A percentile compares a stretch with the other conserved stretches of the same genome.
These are phyloP conservation scores for Chalara sp. DNA, from an alignment of 2,329 filamentous ascomycete genomes.

Conservation along the genomic window DNA sequence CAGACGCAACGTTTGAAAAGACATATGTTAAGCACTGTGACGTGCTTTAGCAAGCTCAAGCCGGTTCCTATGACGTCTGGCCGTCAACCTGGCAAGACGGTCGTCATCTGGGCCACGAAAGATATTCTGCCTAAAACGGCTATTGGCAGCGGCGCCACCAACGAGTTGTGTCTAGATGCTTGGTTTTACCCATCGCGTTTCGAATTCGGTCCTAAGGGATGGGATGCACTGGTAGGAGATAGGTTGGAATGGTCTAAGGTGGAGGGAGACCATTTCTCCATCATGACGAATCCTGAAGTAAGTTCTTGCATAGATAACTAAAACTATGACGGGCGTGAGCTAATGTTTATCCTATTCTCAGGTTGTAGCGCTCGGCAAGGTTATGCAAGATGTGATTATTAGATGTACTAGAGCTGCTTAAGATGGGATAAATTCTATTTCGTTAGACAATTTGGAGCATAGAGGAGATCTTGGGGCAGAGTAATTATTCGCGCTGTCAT, in stretches of 20 bases:
- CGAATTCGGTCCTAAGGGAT: background rate
- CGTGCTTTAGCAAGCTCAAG: background rate
- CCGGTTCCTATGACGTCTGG: background rate
- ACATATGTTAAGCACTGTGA: background rate
- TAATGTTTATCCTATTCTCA: background rate
- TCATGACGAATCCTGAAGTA: constrained; percentile 6
- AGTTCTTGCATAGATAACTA: background rate
- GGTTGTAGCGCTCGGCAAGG: background rate
- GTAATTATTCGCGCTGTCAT: too few species aligned
- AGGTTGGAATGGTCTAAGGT: background rate
- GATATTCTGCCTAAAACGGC: background rate
- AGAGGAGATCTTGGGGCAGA: too few species aligned
- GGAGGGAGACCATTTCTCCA: constrained; percentile 1
- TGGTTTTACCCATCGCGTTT: background rate
- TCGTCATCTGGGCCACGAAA: constrained; percentile 2
- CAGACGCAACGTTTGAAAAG: background rate
- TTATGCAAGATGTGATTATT: background rate
- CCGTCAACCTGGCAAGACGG: background rate
- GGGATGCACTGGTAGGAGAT: background rate
- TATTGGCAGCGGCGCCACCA: background rate
- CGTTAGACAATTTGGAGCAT: too few species aligned
- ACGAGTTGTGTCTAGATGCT: background rate
- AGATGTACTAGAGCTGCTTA: background rate
- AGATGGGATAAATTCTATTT: too few species aligned
- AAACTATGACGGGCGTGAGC: background rate